Base-by-base conservation (phyloP, 768 basidiomycete genomes). In the Boletus tylopilopsis region DNA sequence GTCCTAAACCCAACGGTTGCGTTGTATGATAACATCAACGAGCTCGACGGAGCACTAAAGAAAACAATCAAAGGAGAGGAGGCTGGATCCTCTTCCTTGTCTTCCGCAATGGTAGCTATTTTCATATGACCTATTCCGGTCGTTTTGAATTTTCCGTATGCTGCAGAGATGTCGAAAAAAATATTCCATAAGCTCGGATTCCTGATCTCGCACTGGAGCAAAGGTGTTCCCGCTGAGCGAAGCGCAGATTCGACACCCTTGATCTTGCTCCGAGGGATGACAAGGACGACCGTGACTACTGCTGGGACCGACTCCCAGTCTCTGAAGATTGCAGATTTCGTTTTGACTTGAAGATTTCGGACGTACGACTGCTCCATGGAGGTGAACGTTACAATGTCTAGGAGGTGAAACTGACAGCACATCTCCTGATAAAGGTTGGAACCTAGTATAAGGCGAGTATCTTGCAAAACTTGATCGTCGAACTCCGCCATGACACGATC, bases 351-450 rank as follows among this genome's bases (percentile, higher is more conserved):
- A 29, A 66, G 27, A 23, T 45, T 21, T 23, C 18, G 54, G 27
- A 59, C 30, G 24, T 50, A 56, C 15, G 50, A 29, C 12, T 24
- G 37, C 15, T 60, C 55, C 56, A 57, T 55, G 49, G 56, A 53
- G 21, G 55, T 37, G 21, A 64, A 63, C 5, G 71, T 69, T 49
- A 70, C 58, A 0, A 80, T 55, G 13, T 69, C 71, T 21, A 71
- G 61, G 13, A 72, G 65, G 50, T 78, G 69, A 5, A 79, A 61
- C 16, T 76, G 71, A 16, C 67, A 58, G 42, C 68, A 74, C 42
- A 82, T 59, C 35, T 82, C 80, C 49, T 81, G 77, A 50, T 71
- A 70, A 49, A 71, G 64, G 36, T 67, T 60, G 19, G 54, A 62
- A 29, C 54, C 67, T 43, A 68, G 23, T 30, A 62, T 39, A 21